phyloP scores from a whole-genome alignment of 176 grass and related monocot genomes.

The bread wheat (Triticum aestivum) region IWGSC_CS_RefSeq_v2.1 NC_057808.1:460927169-460927668 shows the following conservation, averaged over 20 bases:
- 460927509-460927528: neutral
- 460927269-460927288: neutral
- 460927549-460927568: conserved; percentile 94
- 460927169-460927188: neutral
- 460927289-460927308: neutral
- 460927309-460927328: neutral
- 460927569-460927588: conserved; percentile 91
- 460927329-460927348: neutral
- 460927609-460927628: conserved; percentile 92
- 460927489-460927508: neutral
- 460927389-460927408: neutral
- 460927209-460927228: conserved; percentile 9
- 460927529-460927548: conserved; percentile 50
- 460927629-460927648: conserved; percentile 87
- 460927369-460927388: neutral
- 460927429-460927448: neutral
- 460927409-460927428: neutral
- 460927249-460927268: neutral
- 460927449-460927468: neutral
- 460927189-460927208: neutral
- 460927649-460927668: conserved; percentile 76
- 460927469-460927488: neutral
- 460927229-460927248: neutral
- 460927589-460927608: conserved; percentile 89
- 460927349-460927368: neutral